phyloP scores from a whole-genome alignment of 176 grass and related monocot species.

The Bromus sterilis region DNA sequence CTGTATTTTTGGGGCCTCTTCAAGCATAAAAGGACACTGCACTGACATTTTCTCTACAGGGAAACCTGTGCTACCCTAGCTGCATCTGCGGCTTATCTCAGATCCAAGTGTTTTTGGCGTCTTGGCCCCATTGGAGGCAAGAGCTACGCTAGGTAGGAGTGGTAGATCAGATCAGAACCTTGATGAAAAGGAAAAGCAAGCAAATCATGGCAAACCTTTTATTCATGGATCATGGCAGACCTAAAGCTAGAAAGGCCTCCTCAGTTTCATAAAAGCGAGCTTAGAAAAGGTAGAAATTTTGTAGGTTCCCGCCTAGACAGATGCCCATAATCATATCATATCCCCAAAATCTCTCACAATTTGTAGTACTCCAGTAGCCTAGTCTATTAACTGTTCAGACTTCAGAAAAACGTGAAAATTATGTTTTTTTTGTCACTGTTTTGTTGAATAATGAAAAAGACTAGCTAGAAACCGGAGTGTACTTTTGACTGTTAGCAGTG shows the following conservation, averaged over 20 bases:
- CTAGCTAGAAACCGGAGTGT: not conserved
- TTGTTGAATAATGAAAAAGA: not conserved
- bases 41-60: not conserved
- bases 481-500: slow-evolving; percentile 21
- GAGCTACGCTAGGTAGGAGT: slow-evolving; percentile 21
- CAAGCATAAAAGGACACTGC: not conserved
- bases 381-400: too few relatives aligned
- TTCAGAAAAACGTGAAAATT: too few relatives aligned
- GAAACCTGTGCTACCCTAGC: not conserved
- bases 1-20: not conserved
- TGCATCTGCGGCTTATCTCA: not conserved
- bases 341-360: not conserved
- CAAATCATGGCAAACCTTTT: slow-evolving; percentile 21
- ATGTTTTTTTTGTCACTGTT: not conserved
- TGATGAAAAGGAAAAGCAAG: slow-evolving; percentile 17
- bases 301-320: slow-evolving; percentile 9
- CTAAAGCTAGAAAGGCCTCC: slow-evolving; percentile 29
- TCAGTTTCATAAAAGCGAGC: slow-evolving; percentile 13
- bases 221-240: slow-evolving; percentile 52
- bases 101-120: not conserved
- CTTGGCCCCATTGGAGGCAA: not conserved
- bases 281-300: not conserved
- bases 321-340: not conserved
- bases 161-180: slow-evolving; percentile 36
- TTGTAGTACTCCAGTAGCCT: not conserved